Percentiles rank a stretch among this genome's conserved stretches.
Evolutionary conservation across 1,284 basidiomycete species (phyloP).

Genomic region (Lentinula novae-zelandiae): DNA sequence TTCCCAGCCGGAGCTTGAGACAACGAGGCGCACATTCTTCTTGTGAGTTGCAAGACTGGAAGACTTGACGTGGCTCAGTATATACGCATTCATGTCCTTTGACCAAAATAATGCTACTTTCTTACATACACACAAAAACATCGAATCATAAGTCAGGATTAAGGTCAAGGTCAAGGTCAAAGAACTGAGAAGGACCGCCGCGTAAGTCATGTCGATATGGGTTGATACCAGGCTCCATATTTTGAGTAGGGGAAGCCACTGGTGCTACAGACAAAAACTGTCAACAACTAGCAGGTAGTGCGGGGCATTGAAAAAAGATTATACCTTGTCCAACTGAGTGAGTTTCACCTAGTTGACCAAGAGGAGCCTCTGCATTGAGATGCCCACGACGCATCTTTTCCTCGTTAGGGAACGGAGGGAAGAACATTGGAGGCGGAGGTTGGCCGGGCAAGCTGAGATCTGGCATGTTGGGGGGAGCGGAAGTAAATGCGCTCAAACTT

Average conservation of each 20-base stretch:
- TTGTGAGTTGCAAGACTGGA: constrained; percentile 34
- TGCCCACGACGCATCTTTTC: constrained; percentile 80
- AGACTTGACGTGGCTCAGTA: too few relatives aligned
- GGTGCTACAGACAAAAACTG: constrained; percentile 35
- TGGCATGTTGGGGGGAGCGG: constrained; percentile 80
- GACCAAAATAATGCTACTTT: background rate
- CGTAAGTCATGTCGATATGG: constrained; percentile 46
- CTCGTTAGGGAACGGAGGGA: constrained; percentile 83
- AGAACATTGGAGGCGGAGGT: constrained; percentile 71
- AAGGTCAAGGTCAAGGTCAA: constrained; percentile 22
- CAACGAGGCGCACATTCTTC: constrained; percentile 77
- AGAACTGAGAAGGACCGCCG: constrained; percentile 8
- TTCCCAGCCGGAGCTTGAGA: constrained; percentile 70
- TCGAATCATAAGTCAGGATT: constrained; percentile 8
- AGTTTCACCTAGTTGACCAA: constrained; percentile 72
- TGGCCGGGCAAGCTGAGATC: constrained; percentile 63
- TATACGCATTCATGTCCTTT: too few relatives aligned
- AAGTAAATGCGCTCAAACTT: constrained; percentile 76
- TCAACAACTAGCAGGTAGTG: constrained; percentile 5
- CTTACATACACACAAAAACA: too few relatives aligned
- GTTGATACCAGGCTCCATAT: constrained; percentile 50
- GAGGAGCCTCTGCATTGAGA: constrained; percentile 72
- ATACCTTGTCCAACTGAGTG: constrained; percentile 72
- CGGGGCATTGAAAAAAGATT: constrained; percentile 20
- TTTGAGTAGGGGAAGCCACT: constrained; percentile 54